Conservation (phyloP, 345 rosid genomes). For the Odontarrhena argentea region DNA sequence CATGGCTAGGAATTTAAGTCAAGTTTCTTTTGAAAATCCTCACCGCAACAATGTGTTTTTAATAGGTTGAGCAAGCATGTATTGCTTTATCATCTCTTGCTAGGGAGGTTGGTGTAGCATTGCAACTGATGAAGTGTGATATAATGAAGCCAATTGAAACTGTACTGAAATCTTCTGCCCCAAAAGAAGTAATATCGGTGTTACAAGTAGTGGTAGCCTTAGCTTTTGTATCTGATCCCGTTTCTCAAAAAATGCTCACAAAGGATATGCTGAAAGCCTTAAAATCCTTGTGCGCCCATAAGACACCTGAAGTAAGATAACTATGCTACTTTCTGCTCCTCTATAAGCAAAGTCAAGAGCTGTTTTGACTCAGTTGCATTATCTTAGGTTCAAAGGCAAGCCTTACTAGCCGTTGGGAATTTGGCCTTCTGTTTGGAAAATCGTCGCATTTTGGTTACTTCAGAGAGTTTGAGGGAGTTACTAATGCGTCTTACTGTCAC, state of each 20-base stretch:
- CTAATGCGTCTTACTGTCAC: constrained; percentile 75
- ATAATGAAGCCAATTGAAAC: constrained; percentile 93
- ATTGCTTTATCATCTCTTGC: constrained; percentile 92
- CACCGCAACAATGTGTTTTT: constrained; percentile 37
- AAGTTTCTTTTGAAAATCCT: constrained; percentile 30
- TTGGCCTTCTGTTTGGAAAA: constrained; percentile 93
- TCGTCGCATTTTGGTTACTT: constrained; percentile 78
- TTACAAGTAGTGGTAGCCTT: constrained; percentile 83
- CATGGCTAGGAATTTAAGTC: not conserved
- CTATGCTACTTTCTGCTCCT: not conserved
- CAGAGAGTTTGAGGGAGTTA: constrained; percentile 94
- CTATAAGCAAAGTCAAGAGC: constrained; percentile 25
- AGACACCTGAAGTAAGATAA: constrained; percentile 73
- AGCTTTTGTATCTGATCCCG: constrained; percentile 85
- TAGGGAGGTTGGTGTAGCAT: constrained; percentile 81
- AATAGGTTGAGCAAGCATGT: constrained; percentile 96
- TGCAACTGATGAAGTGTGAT: constrained; percentile 97
- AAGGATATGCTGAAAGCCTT: constrained; percentile 81
- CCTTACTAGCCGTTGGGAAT: constrained; percentile 91
- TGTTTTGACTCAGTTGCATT: constrained; percentile 34
- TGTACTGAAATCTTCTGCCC: constrained; percentile 71
- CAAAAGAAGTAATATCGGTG: constrained; percentile 84
- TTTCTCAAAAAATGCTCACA: constrained; percentile 87
- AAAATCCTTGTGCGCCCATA: constrained; percentile 79
- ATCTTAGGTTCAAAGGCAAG: constrained; percentile 84